These are phyloP conservation scores for Torrubiella hemipterigena DNA, from an alignment of 2,329 filamentous ascomycete species.

Conservation along the genomic window DNA sequence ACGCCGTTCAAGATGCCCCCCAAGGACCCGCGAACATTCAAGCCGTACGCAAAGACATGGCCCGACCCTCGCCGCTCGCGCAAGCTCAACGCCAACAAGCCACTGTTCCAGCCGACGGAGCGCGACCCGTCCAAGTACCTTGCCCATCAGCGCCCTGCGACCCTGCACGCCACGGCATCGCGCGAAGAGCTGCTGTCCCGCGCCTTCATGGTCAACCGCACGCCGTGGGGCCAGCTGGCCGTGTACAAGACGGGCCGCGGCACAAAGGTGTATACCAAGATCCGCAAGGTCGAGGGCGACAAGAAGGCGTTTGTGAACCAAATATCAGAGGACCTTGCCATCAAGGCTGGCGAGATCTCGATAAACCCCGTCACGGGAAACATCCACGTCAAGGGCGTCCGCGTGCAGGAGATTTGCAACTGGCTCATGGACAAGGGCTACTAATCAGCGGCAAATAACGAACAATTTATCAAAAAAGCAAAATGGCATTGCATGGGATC, in stretches of 20 bases:
- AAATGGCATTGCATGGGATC: too few species aligned
- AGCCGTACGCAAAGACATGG: too few species aligned
- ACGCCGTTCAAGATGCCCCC: too few species aligned
- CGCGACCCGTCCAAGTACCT: conserved; percentile 7
- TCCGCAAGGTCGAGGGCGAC: conserved; percentile 75
- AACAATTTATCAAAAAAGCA: too few species aligned
- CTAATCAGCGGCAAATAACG: too few species aligned
- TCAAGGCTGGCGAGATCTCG: conserved; percentile 41
- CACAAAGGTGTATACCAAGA: conserved; percentile 58
- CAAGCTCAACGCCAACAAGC: too few species aligned
- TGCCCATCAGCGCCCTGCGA: conserved; percentile 14
- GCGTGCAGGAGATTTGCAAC: conserved; percentile 9
- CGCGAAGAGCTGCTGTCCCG: conserved; percentile 22
- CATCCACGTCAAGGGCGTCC: conserved; percentile 61
- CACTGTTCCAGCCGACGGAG: too few species aligned
- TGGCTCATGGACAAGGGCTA: too few species aligned
- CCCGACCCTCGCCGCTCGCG: too few species aligned
- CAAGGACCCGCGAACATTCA: too few species aligned
- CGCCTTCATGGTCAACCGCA: conserved; percentile 59
- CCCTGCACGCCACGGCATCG: conserved; percentile 17
- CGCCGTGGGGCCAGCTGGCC: conserved; percentile 56
- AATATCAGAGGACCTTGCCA: conserved; percentile 43
- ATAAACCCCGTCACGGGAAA: conserved; percentile 55
- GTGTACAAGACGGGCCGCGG: conserved; percentile 68
- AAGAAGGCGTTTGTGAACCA: conserved; percentile 49